Base-by-base conservation (phyloP, 371 early-diverging fungal species). In the Mortierella sp. region DNA sequence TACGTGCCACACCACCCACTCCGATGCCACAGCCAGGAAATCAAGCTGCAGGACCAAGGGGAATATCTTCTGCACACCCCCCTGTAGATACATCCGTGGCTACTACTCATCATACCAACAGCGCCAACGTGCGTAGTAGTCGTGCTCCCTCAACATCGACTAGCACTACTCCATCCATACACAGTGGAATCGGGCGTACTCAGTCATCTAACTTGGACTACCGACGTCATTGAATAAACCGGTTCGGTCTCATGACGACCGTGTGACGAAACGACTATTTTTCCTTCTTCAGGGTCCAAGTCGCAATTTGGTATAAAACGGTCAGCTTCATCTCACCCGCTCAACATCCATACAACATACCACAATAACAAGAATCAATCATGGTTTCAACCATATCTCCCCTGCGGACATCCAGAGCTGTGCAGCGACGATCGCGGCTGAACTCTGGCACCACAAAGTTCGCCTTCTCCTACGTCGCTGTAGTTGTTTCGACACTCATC, bases 1-100 rank as follows among this genome's bases (percentile, higher is more conserved):
- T 60, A 16, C 67, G 76, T 25, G 45, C 78, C 2, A 44, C 63
- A 28, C 29, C 57, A 34, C 24, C 37, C 19, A 28, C 21, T 13
- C 17, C n/a, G 12, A 14, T 41, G 28, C 7, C 50, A 27, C 19
- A 45, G 17, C 22, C 57, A 29, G 2, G 24, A 9, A 39, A 34
- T 13, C 49, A 22, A 6, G 19, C 8, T 40, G 43, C 51, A 49
- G 29, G 40, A 29, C 19, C 24, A 24, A 39, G 14, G 14, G 46
- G 46, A 8, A 34, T 19, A 37, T 25, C 27, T 39, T 16, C 62
- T 4, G 43, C 54, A 21, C 46, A 3, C 6, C 49, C 56, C 28
- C 40, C 68, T 1, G 22, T 57, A 28, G 46, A 53, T 12, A 47
- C 62, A n/a, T 60, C 68, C 3, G 41, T 27, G 0, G 21, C 60